Conservation (phyloP, 1,284 basidiomycete genomes). For the Tremellales sp. region DNA sequence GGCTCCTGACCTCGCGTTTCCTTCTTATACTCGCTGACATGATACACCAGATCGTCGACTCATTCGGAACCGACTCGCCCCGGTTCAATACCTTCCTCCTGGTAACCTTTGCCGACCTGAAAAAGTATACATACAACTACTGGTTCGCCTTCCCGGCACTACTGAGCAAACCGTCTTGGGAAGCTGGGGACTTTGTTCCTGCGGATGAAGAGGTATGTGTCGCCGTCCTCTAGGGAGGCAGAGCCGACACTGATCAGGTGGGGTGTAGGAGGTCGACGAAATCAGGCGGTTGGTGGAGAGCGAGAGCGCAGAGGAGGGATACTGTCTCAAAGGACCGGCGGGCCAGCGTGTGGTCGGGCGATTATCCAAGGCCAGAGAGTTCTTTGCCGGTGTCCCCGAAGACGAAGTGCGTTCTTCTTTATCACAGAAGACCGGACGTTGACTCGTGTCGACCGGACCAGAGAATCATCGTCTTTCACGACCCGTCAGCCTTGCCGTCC, state of each 20-base stretch:
- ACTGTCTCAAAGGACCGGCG: slow-evolving; percentile 21
- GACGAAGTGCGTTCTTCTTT: slow-evolving; percentile 46
- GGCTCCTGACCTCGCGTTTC: neutral
- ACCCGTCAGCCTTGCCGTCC: slow-evolving; percentile 72
- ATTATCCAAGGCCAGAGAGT: slow-evolving; percentile 57
- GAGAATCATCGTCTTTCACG: slow-evolving; percentile 71
- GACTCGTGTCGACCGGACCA: slow-evolving; percentile 36
- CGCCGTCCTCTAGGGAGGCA: neutral
- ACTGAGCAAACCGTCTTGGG: slow-evolving; percentile 80
- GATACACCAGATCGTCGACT: slow-evolving; percentile 29
- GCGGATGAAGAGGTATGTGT: slow-evolving; percentile 20
- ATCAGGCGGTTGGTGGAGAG: slow-evolving; percentile 14
- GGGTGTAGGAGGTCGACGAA: slow-evolving; percentile 37
- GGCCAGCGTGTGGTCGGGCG: slow-evolving; percentile 51
- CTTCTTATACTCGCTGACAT: neutral
- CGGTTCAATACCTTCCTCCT: slow-evolving; percentile 75
- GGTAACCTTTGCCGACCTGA: slow-evolving; percentile 92
- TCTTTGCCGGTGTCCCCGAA: slow-evolving; percentile 53
- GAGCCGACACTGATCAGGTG: neutral
- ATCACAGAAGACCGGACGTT: too few relatives aligned
- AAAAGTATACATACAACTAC: slow-evolving; percentile 96
- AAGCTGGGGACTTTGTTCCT: slow-evolving; percentile 52
- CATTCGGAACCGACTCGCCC: slow-evolving; percentile 28
- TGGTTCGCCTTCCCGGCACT: slow-evolving; percentile 98
- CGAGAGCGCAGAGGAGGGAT: slow-evolving; percentile 8